phyloP scores from a whole-genome alignment of 768 basidiomycete genomes.

The Dentipellis sp. region DNA sequence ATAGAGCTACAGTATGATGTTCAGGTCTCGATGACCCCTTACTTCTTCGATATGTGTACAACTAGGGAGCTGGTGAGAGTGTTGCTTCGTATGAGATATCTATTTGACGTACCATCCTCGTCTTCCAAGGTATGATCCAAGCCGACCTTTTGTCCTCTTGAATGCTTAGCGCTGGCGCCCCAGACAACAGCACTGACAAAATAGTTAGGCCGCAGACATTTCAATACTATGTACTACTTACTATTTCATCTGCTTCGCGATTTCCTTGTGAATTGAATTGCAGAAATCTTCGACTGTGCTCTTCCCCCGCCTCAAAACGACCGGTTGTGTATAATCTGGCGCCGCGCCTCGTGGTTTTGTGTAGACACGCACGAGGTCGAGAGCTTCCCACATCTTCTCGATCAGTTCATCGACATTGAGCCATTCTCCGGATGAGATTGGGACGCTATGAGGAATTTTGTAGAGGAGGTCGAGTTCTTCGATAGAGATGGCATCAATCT shows the following conservation, averaged over 20 bases:
- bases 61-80: conserved; percentile 26
- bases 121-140: conserved; percentile 80
- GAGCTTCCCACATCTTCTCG: conserved; percentile 86
- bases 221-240: conserved; percentile 25
- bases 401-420: conserved; percentile 93
- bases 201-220: background rate
- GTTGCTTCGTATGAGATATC: too few species aligned
- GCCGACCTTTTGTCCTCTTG: conserved; percentile 93
- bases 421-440: conserved; percentile 91
- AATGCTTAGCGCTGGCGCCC: conserved; percentile 96
- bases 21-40: conserved; percentile 4
- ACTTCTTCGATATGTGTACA: conserved; percentile 54
- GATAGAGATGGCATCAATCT: conserved; percentile 97
- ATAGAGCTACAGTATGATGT: background rate
- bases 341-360: conserved; percentile 88
- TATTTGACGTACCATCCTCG: conserved; percentile 59
- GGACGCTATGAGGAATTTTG: conserved; percentile 93
- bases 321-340: conserved; percentile 88
- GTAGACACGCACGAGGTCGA: conserved; percentile 91
- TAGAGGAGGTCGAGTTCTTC: conserved; percentile 95
- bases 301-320: conserved; percentile 65
- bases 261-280: conserved; percentile 91
- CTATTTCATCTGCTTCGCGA: conserved; percentile 97
- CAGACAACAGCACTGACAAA: conserved; percentile 73
- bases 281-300: conserved; percentile 84